Evolutionary conservation across 139 green algal species (phyloP), one percentile per base, ranked within the genome.

Genomic region (Trebouxia sp.): DNA sequence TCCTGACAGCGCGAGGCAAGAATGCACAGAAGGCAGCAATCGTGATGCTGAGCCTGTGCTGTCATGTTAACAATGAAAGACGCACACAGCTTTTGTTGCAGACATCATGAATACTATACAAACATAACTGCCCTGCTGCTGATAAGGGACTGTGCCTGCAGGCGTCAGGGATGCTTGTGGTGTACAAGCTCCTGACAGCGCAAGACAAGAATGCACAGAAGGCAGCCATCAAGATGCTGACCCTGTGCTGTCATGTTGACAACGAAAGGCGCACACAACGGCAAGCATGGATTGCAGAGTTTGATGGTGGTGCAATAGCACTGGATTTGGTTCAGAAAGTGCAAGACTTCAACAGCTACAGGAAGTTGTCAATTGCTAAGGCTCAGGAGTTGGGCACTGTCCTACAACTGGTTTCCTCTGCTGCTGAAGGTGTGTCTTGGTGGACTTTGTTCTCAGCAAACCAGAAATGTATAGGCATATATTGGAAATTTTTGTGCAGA

Each of bases 141-240:
- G n/a, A n/a, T n/a, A n/a, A n/a, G n/a, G n/a, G n/a, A n/a, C n/a
- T n/a, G n/a, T n/a, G n/a, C 10, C n/a, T 72, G 32, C 35, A 72
- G 62, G 32, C 32, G 24, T 72, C 62, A 41, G 11, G n/a, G 15
- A 22, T 72, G 32, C 62, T 35, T 1, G 62, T 72, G 0, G 62
- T 72, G 2, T 45, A 72, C 62, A 72, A 72, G 62, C 32, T 72
- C 14, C 62, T 72, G 10, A 72, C 62, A 72, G 62, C 62, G 28
- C 12, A 72, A 42, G 35, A 43, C 35, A 72, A 45, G 62, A 15
- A 1, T n/a, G 32, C 35, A 24, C 62, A 72, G 35, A 7, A 45
- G 20, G 62, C 20, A 43, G 62, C 62, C 14, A 43, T 72, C 32
- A 12, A 72, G 12, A 72, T 72, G 62, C 62, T 72, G 62, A 72